Percentiles rank a stretch among this genome's conserved stretches.
Evolutionary conservation across 202 grass and related monocot genomes (phyloP).

Genomic region (Hordeum pubiflorum): DNA sequence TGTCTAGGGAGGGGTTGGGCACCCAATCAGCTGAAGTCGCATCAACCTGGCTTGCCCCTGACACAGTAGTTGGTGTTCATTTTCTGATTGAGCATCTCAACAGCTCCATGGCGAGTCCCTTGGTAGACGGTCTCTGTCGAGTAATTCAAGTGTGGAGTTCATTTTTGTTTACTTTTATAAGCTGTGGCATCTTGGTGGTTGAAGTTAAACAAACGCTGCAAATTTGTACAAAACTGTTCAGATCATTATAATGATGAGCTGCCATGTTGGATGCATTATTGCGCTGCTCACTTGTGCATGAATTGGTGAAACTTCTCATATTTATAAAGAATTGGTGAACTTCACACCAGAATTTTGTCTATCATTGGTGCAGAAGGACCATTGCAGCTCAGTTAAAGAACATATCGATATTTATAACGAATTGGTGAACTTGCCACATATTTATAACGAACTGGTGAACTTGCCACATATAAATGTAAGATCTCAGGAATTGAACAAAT

Average conservation of each 20-base stretch:
- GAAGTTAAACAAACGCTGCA: background rate
- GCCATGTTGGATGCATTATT: too few relatives aligned
- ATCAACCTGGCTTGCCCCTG: background rate
- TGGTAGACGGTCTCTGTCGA: background rate
- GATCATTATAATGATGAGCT: background rate
- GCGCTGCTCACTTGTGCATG: too few relatives aligned
- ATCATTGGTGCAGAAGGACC: too few relatives aligned
- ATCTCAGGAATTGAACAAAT: constrained; percentile 34
- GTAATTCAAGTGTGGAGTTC: background rate
- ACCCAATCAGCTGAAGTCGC: background rate
- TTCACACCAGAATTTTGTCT: too few relatives aligned
- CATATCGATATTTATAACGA: background rate
- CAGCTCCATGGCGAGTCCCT: background rate
- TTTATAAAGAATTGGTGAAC: too few relatives aligned
- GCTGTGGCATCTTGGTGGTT: background rate
- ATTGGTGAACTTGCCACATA: constrained; percentile 10
- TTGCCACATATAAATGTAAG: constrained; percentile 11
- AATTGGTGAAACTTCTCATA: too few relatives aligned
- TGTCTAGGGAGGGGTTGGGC: constrained; percentile 5
- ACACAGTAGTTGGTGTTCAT: background rate
- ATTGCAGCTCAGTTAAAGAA: too few relatives aligned
- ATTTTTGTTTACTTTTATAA: background rate
- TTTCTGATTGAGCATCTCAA: background rate
- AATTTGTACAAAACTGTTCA: background rate
- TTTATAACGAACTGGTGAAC: constrained; percentile 14